Percentiles rank a stretch among this genome's conserved stretches.
phyloP scores from a whole-genome alignment of 805 yeast genomes.

The Candida golubevii region DNA sequence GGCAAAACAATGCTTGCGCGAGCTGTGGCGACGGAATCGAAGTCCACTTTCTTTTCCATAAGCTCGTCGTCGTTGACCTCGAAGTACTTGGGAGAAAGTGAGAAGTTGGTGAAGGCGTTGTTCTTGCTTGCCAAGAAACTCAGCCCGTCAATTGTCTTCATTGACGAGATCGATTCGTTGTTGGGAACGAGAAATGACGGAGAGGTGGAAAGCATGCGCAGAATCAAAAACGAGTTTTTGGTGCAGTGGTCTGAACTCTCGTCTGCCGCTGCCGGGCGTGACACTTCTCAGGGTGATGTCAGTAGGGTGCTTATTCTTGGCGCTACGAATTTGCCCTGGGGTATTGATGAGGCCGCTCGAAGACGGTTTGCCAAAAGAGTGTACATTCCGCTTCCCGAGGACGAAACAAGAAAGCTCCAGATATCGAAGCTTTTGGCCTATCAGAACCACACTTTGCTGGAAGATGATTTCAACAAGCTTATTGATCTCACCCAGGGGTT shows the following conservation, averaged over 20 bases:
- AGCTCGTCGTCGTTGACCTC: constrained; percentile 89
- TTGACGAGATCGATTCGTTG: constrained; percentile 93
- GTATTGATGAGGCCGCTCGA: constrained; percentile 94
- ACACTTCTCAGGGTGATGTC: constrained; percentile 35
- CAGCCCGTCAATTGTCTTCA: constrained; percentile 90
- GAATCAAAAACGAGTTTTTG: constrained; percentile 88
- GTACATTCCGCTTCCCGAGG: constrained; percentile 91
- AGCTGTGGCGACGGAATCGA: constrained; percentile 94
- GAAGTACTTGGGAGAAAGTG: constrained; percentile 86
- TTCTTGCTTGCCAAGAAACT: constrained; percentile 79
- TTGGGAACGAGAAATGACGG: constrained; percentile 71
- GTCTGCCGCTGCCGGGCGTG: constrained; percentile 74
- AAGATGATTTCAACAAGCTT: constrained; percentile 56
- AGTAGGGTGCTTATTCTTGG: constrained; percentile 82
- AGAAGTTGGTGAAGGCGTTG: constrained; percentile 84
- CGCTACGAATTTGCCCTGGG: constrained; percentile 96
- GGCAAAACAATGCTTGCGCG: constrained; percentile 97
- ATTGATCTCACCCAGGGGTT: constrained; percentile 70
- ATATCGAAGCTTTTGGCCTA: constrained; percentile 59
- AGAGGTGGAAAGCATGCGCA: constrained; percentile 82
- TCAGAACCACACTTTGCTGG: constrained; percentile 68
- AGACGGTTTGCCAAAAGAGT: constrained; percentile 88
- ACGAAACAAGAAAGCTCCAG: constrained; percentile 72
- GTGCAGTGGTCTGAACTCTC: constrained; percentile 94
- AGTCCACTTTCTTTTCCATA: constrained; percentile 87